Evolutionary conservation across 306 rosid genomes (phyloP).

Genomic region (Prunus dulcis): DNA sequence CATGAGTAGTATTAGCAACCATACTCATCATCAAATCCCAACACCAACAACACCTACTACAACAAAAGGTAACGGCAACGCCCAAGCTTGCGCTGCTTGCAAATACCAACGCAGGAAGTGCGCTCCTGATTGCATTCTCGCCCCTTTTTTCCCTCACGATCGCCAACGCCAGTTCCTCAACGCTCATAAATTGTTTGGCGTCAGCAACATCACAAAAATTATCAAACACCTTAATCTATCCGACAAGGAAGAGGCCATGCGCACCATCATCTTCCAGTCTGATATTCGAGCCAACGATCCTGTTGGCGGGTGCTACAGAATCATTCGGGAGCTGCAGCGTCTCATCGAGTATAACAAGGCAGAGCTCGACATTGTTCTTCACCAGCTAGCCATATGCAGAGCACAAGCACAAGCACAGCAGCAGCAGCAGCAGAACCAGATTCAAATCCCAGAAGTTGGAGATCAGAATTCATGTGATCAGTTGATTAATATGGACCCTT

Average conservation of each 20-base stretch:
- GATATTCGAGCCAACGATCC: conserved; percentile 72
- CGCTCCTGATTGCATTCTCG: conserved; percentile 62
- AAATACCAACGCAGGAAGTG: conserved; percentile 79
- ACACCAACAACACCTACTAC: conserved; percentile 3
- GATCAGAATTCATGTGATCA: conserved; percentile 3
- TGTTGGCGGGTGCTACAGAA: conserved; percentile 57
- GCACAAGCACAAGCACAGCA: conserved; percentile 38
- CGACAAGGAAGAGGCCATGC: conserved; percentile 44
- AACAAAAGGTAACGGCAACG: conserved; percentile 33
- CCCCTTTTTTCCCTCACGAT: conserved; percentile 81
- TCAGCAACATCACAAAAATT: conserved; percentile 58
- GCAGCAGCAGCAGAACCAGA: conserved; percentile 6
- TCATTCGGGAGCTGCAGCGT: conserved; percentile 32
- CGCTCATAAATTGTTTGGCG: conserved; percentile 78
- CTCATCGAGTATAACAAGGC: conserved; percentile 30
- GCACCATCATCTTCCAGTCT: conserved; percentile 50
- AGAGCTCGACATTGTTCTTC: conserved; percentile 48
- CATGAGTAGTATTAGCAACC: conserved; percentile 15
- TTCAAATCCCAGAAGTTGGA: background rate
- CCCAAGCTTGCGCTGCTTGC: conserved; percentile 92
- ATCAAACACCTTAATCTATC: conserved; percentile 32
- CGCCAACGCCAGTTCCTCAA: conserved; percentile 56
- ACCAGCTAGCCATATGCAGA: conserved; percentile 46
- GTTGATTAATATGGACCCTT: conserved; percentile 29
- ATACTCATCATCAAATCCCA: background rate